Percentiles rank a stretch among this genome's conserved stretches.
phyloP scores from a whole-genome alignment of 2,329 filamentous ascomycete species.

The Karstenula rhodostoma region DNA sequence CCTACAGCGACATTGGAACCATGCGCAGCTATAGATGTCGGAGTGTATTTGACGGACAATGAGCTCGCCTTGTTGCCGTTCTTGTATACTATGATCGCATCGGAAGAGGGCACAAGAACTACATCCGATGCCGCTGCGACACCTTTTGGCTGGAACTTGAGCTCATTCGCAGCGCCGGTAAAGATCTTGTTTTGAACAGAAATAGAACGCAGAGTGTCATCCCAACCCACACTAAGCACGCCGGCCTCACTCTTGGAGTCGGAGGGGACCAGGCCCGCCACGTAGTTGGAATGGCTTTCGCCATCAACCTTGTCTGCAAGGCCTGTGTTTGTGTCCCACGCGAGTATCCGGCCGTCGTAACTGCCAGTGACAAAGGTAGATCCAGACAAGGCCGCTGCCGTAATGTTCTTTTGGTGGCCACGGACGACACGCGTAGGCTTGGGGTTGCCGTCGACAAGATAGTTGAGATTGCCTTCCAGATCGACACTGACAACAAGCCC shows the following conservation, averaged over 20 bases:
- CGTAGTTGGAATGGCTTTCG: slow-evolving; percentile 83
- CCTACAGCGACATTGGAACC: slow-evolving; percentile 77
- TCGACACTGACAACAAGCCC: slow-evolving; percentile 90
- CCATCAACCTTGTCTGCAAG: slow-evolving; percentile 77
- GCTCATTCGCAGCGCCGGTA: slow-evolving; percentile 70
- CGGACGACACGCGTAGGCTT: slow-evolving; percentile 77
- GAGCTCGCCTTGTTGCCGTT: slow-evolving; percentile 68
- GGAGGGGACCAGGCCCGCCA: slow-evolving; percentile 73
- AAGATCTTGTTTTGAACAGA: slow-evolving; percentile 80
- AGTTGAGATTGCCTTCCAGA: slow-evolving; percentile 87
- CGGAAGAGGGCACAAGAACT: slow-evolving; percentile 61
- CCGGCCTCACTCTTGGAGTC: slow-evolving; percentile 49
- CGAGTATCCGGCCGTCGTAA: slow-evolving; percentile 86
- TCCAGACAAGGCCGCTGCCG: slow-evolving; percentile 70
- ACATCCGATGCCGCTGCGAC: slow-evolving; percentile 65
- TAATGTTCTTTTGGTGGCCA: slow-evolving; percentile 92
- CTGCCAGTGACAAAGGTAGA: slow-evolving; percentile 86
- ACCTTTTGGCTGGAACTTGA: slow-evolving; percentile 83
- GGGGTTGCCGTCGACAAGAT: slow-evolving; percentile 76
- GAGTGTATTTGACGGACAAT: slow-evolving; percentile 68
- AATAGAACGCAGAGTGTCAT: slow-evolving; percentile 84
- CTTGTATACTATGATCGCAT: slow-evolving; percentile 67
- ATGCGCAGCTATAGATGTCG: slow-evolving; percentile 75
- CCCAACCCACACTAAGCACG: slow-evolving; percentile 91
- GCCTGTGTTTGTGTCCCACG: slow-evolving; percentile 80